Evolutionary conservation across 1,284 basidiomycete genomes (phyloP).

Genomic region (Fomitopsis schrenkii): DNA sequence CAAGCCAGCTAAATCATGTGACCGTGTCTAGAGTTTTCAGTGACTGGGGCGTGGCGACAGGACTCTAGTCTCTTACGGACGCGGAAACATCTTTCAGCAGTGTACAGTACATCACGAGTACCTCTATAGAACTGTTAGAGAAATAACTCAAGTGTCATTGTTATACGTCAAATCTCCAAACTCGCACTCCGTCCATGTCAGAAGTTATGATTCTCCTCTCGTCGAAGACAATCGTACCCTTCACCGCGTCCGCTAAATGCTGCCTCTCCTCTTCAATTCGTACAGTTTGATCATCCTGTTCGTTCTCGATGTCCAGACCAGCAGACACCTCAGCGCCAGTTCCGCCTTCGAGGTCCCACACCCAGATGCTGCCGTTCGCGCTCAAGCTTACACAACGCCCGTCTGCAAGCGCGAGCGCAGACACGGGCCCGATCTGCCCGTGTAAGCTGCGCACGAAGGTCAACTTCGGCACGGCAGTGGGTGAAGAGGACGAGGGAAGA

Average conservation of each 20-base stretch:
- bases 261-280: constrained; percentile 7
- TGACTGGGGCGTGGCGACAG: no score
- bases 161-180: constrained; percentile 68
- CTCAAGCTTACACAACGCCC: constrained; percentile 75
- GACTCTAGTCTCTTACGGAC: no score
- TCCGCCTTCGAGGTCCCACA: constrained; percentile 76
- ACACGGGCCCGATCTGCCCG: constrained; percentile 63
- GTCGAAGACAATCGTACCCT: constrained; percentile 63
- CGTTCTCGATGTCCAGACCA: constrained; percentile 8
- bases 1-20: no score
- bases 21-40: no score
- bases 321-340: constrained; percentile 52
- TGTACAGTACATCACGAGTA: no score
- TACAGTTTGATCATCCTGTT: constrained; percentile 1
- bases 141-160: no score
- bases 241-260: constrained; percentile 14
- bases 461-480: constrained; percentile 52
- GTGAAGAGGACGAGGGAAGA: constrained; percentile 45
- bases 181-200: constrained; percentile 45
- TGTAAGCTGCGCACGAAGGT: constrained; percentile 68
- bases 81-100: no score
- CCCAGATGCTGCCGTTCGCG: constrained; percentile 69
- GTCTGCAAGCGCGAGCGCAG: constrained; percentile 66
- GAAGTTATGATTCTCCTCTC: constrained; percentile 66
- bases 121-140: no score